Evolutionary conservation across 78 protist species (phyloP).

Genomic region (Thecamonas trahens): DNA sequence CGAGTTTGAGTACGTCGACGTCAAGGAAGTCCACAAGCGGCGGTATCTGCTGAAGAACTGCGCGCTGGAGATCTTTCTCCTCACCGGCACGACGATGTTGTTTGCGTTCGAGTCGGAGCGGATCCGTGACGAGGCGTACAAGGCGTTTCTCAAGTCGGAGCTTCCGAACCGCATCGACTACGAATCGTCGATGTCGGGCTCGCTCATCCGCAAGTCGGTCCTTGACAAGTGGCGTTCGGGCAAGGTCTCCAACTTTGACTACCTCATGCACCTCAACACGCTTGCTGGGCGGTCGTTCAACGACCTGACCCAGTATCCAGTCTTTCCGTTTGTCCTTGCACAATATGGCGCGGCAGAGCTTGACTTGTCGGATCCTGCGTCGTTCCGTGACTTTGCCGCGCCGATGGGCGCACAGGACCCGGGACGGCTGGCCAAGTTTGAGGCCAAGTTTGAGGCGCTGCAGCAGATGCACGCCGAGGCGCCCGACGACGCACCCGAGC

Average conservation of each 20-base stretch:
- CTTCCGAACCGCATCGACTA: slow-evolving; percentile 62
- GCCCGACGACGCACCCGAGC: slow-evolving; percentile 23
- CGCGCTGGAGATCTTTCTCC: slow-evolving; percentile 76
- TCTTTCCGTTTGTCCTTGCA: slow-evolving; percentile 68
- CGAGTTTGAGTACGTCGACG: no score
- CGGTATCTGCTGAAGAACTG: slow-evolving; percentile 57
- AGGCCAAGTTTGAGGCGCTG: slow-evolving; percentile 12
- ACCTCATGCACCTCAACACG: slow-evolving; percentile 82
- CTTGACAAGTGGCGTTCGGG: slow-evolving; percentile 67
- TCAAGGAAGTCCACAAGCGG: slow-evolving; percentile 56
- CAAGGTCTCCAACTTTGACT: slow-evolving; percentile 75
- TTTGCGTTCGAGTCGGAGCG: slow-evolving; percentile 48
- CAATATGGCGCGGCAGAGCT: slow-evolving; percentile 46
- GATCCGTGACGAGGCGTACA: slow-evolving; percentile 33
- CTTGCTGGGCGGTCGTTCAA: slow-evolving; percentile 88
- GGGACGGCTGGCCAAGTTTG: slow-evolving; percentile 28
- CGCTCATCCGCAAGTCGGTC: slow-evolving; percentile 3
- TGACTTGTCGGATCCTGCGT: slow-evolving; percentile 48
- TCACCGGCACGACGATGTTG: slow-evolving; percentile 48
- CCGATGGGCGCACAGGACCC: slow-evolving; percentile 79
- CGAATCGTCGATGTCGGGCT: slow-evolving; percentile 28
- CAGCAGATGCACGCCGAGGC: slow-evolving; percentile 4
- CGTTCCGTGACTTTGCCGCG: slow-evolving; percentile 67
- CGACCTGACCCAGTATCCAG: slow-evolving; percentile 91
- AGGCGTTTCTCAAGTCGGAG: slow-evolving; percentile 32